A percentile compares a stretch with the other conserved stretches of the same genome.
phyloP scores from a whole-genome alignment of 2,329 filamentous ascomycete genomes.

The Colletotrichum sp. region DNA sequence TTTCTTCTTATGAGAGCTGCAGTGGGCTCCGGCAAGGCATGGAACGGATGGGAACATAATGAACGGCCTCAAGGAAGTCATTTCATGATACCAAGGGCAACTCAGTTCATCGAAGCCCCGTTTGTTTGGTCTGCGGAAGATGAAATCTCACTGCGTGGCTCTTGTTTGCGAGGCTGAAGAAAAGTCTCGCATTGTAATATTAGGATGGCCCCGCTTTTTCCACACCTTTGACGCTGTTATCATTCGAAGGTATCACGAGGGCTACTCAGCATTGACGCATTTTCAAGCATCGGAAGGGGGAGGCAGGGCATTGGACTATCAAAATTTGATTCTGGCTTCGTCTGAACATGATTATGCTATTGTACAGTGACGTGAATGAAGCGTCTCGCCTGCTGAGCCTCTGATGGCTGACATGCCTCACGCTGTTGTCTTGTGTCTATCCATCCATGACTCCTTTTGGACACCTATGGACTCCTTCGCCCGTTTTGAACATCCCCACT shows the following conservation, averaged over 20 bases:
- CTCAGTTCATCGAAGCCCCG: neutral
- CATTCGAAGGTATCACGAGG: neutral
- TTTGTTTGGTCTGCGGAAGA: neutral
- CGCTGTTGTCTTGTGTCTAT: neutral
- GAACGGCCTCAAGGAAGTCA: slow-evolving; percentile 9
- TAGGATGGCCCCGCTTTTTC: neutral
- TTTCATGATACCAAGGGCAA: neutral
- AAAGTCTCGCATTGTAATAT: slow-evolving; percentile 15
- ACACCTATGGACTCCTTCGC: neutral
- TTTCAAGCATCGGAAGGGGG: neutral
- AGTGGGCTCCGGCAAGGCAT: slow-evolving; percentile 3
- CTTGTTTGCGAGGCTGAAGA: neutral
- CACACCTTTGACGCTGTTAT: neutral
- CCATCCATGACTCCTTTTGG: neutral
- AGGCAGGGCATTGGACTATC: neutral
- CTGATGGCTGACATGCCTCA: neutral
- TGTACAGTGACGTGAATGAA: slow-evolving; percentile 10
- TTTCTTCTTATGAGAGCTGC: neutral
- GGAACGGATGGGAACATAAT: neutral
- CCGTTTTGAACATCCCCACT: neutral
- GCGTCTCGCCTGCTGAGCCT: neutral
- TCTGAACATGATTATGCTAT: slow-evolving; percentile 18
- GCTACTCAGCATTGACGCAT: neutral
- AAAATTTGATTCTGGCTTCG: slow-evolving; percentile 12
- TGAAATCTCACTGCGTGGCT: neutral